phyloP scores from a whole-genome alignment of 768 basidiomycete genomes.

The Termitomyces titanicus region DNA sequence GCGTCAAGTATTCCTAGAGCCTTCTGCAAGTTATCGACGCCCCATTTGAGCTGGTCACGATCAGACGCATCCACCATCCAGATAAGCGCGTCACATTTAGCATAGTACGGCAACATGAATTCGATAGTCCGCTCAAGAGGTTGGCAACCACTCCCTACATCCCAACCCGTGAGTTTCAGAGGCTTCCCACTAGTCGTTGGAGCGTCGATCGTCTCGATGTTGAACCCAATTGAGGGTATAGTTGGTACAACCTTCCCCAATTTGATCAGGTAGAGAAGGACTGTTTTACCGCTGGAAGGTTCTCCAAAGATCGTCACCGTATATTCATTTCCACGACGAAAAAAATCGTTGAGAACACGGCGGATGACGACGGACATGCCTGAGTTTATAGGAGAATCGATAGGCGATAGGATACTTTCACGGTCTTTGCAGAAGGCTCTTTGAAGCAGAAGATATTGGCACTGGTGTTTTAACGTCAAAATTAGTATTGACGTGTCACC shows the following conservation, averaged over 20 bases:
- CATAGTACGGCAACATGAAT: conserved; percentile 19
- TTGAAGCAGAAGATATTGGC: background rate
- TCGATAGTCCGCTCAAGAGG: conserved; percentile 32
- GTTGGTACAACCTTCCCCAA: conserved; percentile 33
- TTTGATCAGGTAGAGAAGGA: conserved; percentile 40
- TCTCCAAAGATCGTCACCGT: conserved; percentile 32
- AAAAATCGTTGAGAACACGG: conserved; percentile 13
- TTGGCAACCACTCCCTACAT: conserved; percentile 54
- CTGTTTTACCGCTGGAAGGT: conserved; percentile 40
- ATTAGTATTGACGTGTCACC: background rate
- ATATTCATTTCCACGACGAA: conserved; percentile 12
- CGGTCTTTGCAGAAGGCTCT: background rate
- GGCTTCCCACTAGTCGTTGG: conserved; percentile 22
- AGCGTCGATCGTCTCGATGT: conserved; percentile 50
- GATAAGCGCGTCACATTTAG: conserved; percentile 48
- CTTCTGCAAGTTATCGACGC: conserved; percentile 42
- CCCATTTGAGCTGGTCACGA: conserved; percentile 42
- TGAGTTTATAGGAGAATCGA: background rate
- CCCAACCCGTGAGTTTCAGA: conserved; percentile 56
- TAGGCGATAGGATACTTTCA: background rate
- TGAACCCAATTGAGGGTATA: conserved; percentile 47
- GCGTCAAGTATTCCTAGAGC: conserved; percentile 26
- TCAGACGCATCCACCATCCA: conserved; percentile 64
- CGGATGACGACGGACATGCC: background rate
- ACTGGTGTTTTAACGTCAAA: background rate